A percentile compares a stretch with the other conserved stretches of the same genome.
phyloP scores from a whole-genome alignment of 441 rosid species.

The Omphalea diandra region DNA sequence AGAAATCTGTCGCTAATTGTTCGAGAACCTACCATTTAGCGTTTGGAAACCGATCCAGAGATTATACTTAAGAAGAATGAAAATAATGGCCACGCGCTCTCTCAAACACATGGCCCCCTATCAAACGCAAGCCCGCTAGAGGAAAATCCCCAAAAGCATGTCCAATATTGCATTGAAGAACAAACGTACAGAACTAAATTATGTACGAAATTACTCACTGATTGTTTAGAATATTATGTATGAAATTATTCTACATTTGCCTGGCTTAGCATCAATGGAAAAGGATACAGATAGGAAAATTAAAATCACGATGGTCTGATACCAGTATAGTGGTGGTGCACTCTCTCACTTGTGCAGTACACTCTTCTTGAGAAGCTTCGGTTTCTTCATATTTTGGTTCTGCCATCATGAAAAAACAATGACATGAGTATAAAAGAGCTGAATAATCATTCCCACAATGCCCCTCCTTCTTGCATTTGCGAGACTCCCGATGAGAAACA shows the following conservation, averaged over 20 bases:
- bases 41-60: no score
- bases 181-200: no score
- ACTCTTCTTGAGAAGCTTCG: conserved; percentile 66
- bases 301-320: neutral
- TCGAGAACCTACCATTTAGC: no score
- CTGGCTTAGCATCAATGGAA: neutral
- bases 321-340: neutral
- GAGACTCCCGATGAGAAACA: neutral
- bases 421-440: neutral
- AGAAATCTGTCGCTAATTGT: no score
- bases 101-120: no score
- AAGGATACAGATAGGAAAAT: no score
- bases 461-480: neutral
- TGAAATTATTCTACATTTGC: neutral
- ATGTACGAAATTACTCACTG: no score
- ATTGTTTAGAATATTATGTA: neutral
- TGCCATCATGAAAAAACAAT: conserved; percentile 30
- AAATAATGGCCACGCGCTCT: no score
- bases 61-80: no score
- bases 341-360: conserved; percentile 70
- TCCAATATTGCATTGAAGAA: no score
- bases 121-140: no score
- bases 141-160: neutral
- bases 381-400: conserved; percentile 69
- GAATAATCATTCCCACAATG: neutral